phyloP scores from a whole-genome alignment of 1,284 basidiomycete species.

The Ustilago sp. region DNA sequence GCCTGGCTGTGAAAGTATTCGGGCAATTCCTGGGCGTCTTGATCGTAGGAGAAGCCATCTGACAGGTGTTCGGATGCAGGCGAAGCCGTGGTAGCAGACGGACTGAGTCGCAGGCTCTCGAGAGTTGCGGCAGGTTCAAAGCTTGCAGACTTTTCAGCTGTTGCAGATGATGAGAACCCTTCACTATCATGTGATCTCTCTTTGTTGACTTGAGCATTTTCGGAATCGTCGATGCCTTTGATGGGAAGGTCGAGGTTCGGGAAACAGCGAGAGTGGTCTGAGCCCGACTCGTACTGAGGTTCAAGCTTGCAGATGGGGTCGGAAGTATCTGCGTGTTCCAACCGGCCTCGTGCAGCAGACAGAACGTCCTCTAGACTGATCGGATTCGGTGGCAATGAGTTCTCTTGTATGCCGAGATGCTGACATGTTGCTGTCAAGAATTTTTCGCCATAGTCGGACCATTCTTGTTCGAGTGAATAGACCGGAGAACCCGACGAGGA shows the following conservation, averaged over 20 bases:
- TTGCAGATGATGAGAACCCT: neutral
- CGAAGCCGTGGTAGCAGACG: conserved; percentile 16
- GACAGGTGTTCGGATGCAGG: conserved; percentile 17
- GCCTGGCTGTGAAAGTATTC: conserved; percentile 23
- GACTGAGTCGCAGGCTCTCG: conserved; percentile 13
- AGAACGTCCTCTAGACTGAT: conserved; percentile 58
- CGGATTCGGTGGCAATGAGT: conserved; percentile 52
- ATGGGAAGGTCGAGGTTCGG: conserved; percentile 49
- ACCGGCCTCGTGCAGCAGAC: conserved; percentile 36
- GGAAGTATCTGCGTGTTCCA: conserved; percentile 23
- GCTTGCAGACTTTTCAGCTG: neutral
- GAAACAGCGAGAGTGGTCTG: conserved; percentile 41
- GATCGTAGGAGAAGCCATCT: conserved; percentile 51
- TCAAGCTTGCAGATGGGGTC: conserved; percentile 34
- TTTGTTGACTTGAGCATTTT: neutral
- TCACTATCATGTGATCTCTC: too few species aligned
- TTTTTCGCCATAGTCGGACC: conserved; percentile 56
- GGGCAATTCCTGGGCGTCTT: conserved; percentile 53
- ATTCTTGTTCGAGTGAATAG: conserved; percentile 31
- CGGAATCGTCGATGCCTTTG: conserved; percentile 37
- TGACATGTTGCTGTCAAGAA: conserved; percentile 65
- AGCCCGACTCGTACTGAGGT: conserved; percentile 37
- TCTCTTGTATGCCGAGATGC: conserved; percentile 56
- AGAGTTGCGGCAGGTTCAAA: conserved; percentile 16
- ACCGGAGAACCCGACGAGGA: neutral